Base-by-base conservation (phyloP, 768 basidiomycete species). In the Suillus bovinus region DNA sequence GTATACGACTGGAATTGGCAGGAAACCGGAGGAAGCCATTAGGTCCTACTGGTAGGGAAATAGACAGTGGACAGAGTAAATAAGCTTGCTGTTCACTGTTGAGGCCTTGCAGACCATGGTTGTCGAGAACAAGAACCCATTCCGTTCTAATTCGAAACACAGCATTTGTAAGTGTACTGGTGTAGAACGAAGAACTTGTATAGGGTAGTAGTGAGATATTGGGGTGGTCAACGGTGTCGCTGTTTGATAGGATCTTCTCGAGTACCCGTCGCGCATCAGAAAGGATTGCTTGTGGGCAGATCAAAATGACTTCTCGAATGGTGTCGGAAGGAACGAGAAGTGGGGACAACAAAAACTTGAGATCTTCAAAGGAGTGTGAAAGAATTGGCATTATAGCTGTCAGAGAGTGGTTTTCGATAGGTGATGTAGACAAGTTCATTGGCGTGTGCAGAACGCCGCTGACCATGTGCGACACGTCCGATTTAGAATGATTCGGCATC, bases 81-180 rank as follows among this genome's bases (percentile, higher is more conserved):
- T 74, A 68, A 4, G 72, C 61, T 61, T 72, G 75, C 14, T 76
- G 76, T 27, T 70, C 63, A 36, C 70, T 63, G 52, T 76, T 69
- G 44, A 83, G 46, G 9, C 71, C 64, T 4, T 64, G 31, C 10
- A 89, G 64, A 10, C 81, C 86, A 49, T 66, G 61, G 53, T 83
- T 76, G 59, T 84, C 83, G 59, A 88, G 73, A 9, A 89, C 57
- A 14, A 90, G 77, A 10, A 84, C 68, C 79, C 82, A 84, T 29
- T 81, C 77, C 0, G 84, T 81, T 14, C 79, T 73, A 29, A 78
- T 73, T 33, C 76, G 78, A 6, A 76, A 66, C 34, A 79, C 74
- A 29, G 73, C 71, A 29, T 72, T 70, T n/a, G 87, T 62, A 41
- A 72, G 67, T 27, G 67, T 79, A 42, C 60, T 60, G 60, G 54